Percentiles rank a stretch among this genome's conserved stretches.
Evolutionary conservation across 2,329 filamentous ascomycete genomes (phyloP).

Genomic region (Teratosphaeria viscida): DNA sequence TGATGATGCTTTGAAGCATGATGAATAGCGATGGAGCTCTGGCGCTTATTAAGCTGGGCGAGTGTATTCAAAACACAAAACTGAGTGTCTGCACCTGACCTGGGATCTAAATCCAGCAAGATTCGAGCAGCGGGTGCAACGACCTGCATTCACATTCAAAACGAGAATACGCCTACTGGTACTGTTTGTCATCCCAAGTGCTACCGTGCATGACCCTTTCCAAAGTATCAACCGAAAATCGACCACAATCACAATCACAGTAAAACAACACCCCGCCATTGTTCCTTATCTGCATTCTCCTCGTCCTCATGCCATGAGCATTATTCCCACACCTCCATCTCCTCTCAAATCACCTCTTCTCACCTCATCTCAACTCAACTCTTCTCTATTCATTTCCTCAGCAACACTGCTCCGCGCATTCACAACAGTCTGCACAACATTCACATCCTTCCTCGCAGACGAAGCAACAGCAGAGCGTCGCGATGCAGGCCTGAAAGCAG

Average conservation of each 20-base stretch:
- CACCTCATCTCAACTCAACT: not conserved
- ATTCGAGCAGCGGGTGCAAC: not conserved
- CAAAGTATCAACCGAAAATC: not conserved
- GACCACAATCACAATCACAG: not conserved
- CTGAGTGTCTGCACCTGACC: not conserved
- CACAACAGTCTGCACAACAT: slow-evolving; percentile 52
- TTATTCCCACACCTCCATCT: not conserved
- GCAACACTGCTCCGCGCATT: slow-evolving; percentile 35
- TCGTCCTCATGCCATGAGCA: no score
- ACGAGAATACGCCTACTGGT: not conserved
- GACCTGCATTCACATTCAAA: not conserved
- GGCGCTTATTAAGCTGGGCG: not conserved
- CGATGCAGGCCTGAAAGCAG: slow-evolving; percentile 44
- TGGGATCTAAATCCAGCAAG: no score
- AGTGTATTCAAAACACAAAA: not conserved
- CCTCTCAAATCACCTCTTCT: not conserved
- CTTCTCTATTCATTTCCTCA: slow-evolving; percentile 4
- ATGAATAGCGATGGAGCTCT: not conserved
- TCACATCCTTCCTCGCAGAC: slow-evolving; percentile 55
- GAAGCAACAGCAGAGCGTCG: slow-evolving; percentile 52
- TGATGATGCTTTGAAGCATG: not conserved
- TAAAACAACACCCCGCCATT: not conserved
- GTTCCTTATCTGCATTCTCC: no score
- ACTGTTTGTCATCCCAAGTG: not conserved
- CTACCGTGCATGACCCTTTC: not conserved